A percentile compares a stretch with the other conserved stretches of the same genome.
These are phyloP conservation scores for Sporothrix mexicana DNA, from an alignment of 2,329 filamentous ascomycete species.

Conservation along the genomic window DNA sequence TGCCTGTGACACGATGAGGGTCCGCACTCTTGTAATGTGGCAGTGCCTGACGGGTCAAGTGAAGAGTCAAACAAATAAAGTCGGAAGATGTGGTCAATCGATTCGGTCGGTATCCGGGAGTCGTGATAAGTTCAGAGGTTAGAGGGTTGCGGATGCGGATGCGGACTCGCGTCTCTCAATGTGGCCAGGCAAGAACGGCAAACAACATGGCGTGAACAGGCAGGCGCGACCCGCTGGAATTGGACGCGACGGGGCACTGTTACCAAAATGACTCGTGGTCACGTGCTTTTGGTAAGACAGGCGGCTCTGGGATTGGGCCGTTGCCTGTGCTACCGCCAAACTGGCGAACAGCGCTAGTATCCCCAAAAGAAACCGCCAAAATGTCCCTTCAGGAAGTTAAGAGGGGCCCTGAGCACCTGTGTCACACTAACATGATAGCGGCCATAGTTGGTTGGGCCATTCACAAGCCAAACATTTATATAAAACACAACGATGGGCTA, in stretches of 20 bases:
- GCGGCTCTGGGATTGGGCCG: slow-evolving; percentile 2
- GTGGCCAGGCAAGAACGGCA: background rate
- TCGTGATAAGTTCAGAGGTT: slow-evolving; percentile 2
- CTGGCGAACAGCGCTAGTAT: background rate
- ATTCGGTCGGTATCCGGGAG: background rate
- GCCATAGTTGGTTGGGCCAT: slow-evolving; percentile 7
- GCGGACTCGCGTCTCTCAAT: background rate
- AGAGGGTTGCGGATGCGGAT: background rate
- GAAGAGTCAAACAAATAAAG: background rate
- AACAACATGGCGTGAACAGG: slow-evolving; percentile 5
- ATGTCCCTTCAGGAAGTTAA: background rate
- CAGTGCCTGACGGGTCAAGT: background rate
- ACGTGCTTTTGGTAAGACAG: background rate
- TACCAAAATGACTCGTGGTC: slow-evolving; percentile 31
- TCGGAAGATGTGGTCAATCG: background rate
- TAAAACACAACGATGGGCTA: background rate
- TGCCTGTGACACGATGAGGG: background rate
- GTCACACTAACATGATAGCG: background rate
- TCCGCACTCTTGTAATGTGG: background rate
- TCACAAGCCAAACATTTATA: background rate
- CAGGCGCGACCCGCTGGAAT: slow-evolving; percentile 18
- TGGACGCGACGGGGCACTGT: slow-evolving; percentile 26
- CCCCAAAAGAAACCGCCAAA: background rate
- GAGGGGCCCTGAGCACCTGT: background rate
- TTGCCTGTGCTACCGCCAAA: slow-evolving; percentile 19